Conservation (phyloP, 2,329 filamentous ascomycete genomes). For the Coleophoma eucalyptorum region DNA sequence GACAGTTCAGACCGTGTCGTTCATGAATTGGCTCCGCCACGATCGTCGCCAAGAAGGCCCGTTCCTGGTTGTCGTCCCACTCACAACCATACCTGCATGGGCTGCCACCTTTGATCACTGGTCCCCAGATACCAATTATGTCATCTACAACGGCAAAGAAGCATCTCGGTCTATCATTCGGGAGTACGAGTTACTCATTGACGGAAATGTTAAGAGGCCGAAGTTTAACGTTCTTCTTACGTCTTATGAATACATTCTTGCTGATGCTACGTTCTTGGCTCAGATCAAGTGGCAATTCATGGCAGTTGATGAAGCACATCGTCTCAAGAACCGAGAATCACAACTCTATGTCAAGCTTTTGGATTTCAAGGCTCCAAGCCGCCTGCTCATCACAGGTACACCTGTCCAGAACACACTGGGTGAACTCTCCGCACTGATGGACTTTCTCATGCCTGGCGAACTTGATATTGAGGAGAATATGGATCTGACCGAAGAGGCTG, state of each 20-base stretch:
- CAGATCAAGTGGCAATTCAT: conserved; percentile 97
- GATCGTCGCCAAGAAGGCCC: conserved; percentile 86
- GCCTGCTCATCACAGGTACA: conserved; percentile 92
- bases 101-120: conserved; percentile 96
- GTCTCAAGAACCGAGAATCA: conserved; percentile 93
- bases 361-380: conserved; percentile 82
- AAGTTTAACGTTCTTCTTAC: conserved; percentile 98
- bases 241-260: conserved; percentile 93
- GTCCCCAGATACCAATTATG: conserved; percentile 94
- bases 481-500: conserved; percentile 75
- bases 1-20: conserved; percentile 94
- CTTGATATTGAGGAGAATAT: conserved; percentile 89
- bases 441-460: conserved; percentile 95
- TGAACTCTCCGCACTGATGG: conserved; percentile 86
- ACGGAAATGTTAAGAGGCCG: conserved; percentile 80
- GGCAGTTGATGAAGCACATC: conserved; percentile 93
- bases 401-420: conserved; percentile 96
- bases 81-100: conserved; percentile 97
- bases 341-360: conserved; percentile 84
- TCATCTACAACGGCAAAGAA: conserved; percentile 92
- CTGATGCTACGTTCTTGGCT: conserved; percentile 78
- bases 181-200: conserved; percentile 83
- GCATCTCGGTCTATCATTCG: conserved; percentile 81
- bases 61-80: conserved; percentile 92
- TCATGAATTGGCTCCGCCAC: conserved; percentile 95